Evolutionary conservation across 1,139 yeast species (phyloP).

Genomic region (Geotrichum carabidarum): DNA sequence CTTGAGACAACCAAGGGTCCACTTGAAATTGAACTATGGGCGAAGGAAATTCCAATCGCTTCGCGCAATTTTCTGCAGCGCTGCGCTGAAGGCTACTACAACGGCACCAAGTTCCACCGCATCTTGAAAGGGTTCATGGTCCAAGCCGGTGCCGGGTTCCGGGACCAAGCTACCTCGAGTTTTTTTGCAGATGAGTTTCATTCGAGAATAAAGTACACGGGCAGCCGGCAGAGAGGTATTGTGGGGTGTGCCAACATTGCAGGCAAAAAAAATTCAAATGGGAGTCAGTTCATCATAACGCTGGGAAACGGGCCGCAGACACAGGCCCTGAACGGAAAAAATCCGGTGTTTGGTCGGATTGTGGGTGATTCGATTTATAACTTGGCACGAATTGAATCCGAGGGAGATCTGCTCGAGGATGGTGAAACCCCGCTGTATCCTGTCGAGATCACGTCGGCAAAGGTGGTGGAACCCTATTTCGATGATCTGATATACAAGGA

Average conservation of each 20-base stretch:
- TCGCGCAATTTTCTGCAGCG: slow-evolving; percentile 47
- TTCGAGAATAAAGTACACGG: slow-evolving; percentile 49
- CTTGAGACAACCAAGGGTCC: slow-evolving; percentile 57
- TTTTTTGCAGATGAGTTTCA: slow-evolving; percentile 48
- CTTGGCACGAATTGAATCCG: slow-evolving; percentile 45
- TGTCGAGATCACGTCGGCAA: slow-evolving; percentile 41
- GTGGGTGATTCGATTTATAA: slow-evolving; percentile 56
- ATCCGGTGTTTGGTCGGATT: slow-evolving; percentile 59
- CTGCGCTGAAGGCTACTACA: slow-evolving; percentile 45
- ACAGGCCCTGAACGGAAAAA: slow-evolving; percentile 40
- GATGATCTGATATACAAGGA: slow-evolving; percentile 39
- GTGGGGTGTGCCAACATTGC: slow-evolving; percentile 47
- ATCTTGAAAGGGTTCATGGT: slow-evolving; percentile 41
- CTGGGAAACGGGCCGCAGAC: slow-evolving; percentile 42
- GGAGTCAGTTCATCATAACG: slow-evolving; percentile 52
- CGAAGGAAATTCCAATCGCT: slow-evolving; percentile 59
- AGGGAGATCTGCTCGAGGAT: slow-evolving; percentile 38
- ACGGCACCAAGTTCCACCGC: slow-evolving; percentile 43
- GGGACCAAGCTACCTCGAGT: slow-evolving; percentile 33
- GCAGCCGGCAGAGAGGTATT: slow-evolving; percentile 44
- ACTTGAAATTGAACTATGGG: slow-evolving; percentile 62
- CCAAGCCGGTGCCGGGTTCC: slow-evolving; percentile 40
- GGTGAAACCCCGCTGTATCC: slow-evolving; percentile 50
- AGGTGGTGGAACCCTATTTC: slow-evolving; percentile 49
- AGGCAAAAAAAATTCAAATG: slow-evolving; percentile 37